phyloP scores from a whole-genome alignment of 768 basidiomycete species.

The Guyanaporus albipodus region DNA sequence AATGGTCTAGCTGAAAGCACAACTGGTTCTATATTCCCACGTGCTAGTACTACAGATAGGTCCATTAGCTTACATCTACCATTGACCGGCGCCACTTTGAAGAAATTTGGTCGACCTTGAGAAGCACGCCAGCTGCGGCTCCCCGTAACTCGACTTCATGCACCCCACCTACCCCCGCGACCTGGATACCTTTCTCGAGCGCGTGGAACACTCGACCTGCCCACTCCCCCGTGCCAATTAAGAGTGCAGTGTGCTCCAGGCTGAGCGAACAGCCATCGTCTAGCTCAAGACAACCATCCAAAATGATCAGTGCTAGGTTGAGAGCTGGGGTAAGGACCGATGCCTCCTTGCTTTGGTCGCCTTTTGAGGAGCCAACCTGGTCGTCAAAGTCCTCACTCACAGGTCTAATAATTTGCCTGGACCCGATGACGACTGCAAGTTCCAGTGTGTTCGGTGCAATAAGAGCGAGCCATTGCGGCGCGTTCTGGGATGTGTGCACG shows the following conservation, averaged over 20 bases:
- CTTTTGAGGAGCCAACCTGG: constrained; percentile 19
- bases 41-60: not conserved
- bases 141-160: constrained; percentile 60
- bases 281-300: constrained; percentile 71
- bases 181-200: constrained; percentile 60
- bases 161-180: constrained; percentile 62
- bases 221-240: constrained; percentile 81
- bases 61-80: constrained; percentile 38
- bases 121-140: constrained; percentile 73
- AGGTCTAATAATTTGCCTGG: constrained; percentile 50
- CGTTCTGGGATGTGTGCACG: constrained; percentile 77
- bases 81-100: constrained; percentile 67
- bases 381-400: constrained; percentile 35
- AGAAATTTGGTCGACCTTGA: constrained; percentile 73
- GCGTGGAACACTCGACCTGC: constrained; percentile 59
- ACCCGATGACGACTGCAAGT: constrained; percentile 76
- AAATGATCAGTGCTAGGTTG: constrained; percentile 70
- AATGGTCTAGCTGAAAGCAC: not conserved
- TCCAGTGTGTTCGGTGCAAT: constrained; percentile 82
- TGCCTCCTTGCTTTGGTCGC: constrained; percentile 51
- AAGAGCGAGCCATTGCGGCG: constrained; percentile 75
- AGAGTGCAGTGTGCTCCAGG: constrained; percentile 67
- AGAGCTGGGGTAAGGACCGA: constrained; percentile 70
- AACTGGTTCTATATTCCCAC: constrained; percentile 14
- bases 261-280: constrained; percentile 75